Conservation (phyloP, 1,139 yeast species). For the Wickerhamomyces sp. region DNA sequence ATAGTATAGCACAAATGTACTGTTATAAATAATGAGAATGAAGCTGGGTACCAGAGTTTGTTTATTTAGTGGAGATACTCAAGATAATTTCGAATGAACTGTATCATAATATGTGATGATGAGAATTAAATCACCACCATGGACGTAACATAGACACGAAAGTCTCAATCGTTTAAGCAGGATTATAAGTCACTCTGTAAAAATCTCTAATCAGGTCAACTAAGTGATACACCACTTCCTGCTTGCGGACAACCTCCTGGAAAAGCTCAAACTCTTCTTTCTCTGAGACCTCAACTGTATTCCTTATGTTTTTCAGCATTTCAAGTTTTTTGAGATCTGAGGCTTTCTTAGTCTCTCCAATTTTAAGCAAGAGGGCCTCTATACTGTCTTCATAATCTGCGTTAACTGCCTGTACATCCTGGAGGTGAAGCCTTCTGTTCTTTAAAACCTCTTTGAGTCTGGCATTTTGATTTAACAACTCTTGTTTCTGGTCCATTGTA, state of each 20-base stretch:
- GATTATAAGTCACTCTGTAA: slow-evolving; percentile 1
- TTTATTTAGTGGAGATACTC: no score
- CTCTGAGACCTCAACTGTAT: slow-evolving; percentile 5
- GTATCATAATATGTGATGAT: no score
- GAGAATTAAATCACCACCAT: no score
- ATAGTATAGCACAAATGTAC: no score
- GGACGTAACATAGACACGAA: no score
- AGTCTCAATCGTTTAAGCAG: background rate
- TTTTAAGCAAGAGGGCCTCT: slow-evolving; percentile 6
- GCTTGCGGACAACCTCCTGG: slow-evolving; percentile 8
- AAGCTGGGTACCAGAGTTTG: no score
- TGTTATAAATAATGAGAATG: no score
- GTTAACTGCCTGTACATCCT: slow-evolving; percentile 8
- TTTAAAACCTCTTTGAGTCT: slow-evolving; percentile 11
- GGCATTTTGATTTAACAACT: slow-evolving; percentile 14
- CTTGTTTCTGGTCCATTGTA: slow-evolving; percentile 4
- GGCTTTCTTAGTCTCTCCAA: slow-evolving; percentile 6
- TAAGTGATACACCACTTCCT: slow-evolving; percentile 10
- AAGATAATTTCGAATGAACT: no score
- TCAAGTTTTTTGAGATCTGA: slow-evolving; percentile 5
- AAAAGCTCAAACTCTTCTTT: slow-evolving; percentile 12
- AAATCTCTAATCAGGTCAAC: slow-evolving; percentile 10
- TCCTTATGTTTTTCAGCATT: slow-evolving; percentile 3
- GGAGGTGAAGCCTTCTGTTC: slow-evolving; percentile 4
- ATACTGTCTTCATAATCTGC: slow-evolving; percentile 15